Conservation (phyloP, 352 stramenopile genomes). For the Pythium vanterpoolii region DNA sequence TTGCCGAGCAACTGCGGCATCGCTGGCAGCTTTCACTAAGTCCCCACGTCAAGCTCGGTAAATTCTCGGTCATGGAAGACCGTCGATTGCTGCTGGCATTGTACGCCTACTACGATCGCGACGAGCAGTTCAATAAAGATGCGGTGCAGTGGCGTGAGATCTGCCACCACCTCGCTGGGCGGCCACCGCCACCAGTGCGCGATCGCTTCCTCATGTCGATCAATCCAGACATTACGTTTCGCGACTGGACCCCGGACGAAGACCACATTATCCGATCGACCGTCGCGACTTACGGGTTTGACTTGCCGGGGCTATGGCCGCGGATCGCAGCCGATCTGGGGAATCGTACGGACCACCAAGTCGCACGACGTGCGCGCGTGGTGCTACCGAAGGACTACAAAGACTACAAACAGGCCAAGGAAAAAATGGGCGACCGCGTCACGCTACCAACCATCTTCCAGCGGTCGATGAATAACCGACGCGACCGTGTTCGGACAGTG, state of each 20-base stretch:
- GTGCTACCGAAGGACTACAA: slow-evolving; percentile 18
- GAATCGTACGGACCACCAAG: slow-evolving; percentile 28
- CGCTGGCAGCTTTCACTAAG: slow-evolving; percentile 69
- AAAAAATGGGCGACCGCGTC: background rate
- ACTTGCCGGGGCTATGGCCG: slow-evolving; percentile 20
- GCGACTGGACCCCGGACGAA: slow-evolving; percentile 50
- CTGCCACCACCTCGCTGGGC: slow-evolving; percentile 53
- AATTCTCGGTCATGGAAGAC: slow-evolving; percentile 74
- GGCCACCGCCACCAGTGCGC: slow-evolving; percentile 47
- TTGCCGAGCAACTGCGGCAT: slow-evolving; percentile 73
- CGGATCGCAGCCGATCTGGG: slow-evolving; percentile 20
- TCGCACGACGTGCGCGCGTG: slow-evolving; percentile 15
- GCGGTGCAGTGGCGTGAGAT: slow-evolving; percentile 59
- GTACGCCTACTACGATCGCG: slow-evolving; percentile 43
- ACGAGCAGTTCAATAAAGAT: slow-evolving; percentile 43
- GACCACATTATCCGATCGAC: slow-evolving; percentile 37
- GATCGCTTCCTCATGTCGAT: slow-evolving; percentile 70
- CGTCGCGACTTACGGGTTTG: slow-evolving; percentile 24
- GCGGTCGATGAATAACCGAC: slow-evolving; percentile 6
- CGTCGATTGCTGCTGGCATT: slow-evolving; percentile 58
- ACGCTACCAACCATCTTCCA: slow-evolving; percentile 23
- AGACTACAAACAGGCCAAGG: slow-evolving; percentile 6
- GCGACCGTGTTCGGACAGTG: background rate
- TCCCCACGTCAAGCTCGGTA: slow-evolving; percentile 58
- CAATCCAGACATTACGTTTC: slow-evolving; percentile 62